These are phyloP conservation scores for Babesia ovis DNA, from an alignment of 169 alveolate genomes.

Conservation along the genomic window DNA sequence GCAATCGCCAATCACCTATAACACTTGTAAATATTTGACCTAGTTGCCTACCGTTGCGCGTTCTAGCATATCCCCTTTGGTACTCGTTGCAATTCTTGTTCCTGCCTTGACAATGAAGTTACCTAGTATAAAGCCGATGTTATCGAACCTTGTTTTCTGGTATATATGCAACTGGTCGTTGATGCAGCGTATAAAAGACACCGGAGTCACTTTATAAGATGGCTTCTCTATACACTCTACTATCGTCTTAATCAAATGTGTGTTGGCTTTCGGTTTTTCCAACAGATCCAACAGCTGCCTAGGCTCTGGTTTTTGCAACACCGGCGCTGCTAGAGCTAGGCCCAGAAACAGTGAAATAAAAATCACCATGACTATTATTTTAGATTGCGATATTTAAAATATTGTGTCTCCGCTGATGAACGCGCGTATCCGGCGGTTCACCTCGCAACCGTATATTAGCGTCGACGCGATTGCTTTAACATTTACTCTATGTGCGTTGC, in stretches of 20 bases:
- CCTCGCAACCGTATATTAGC: neutral
- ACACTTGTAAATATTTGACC: neutral
- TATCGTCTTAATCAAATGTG: slow-evolving; percentile 26
- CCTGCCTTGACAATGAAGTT: slow-evolving; percentile 33
- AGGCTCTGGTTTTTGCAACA: slow-evolving; percentile 6
- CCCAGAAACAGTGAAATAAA: neutral
- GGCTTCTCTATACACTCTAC: slow-evolving; percentile 50
- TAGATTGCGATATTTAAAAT: neutral
- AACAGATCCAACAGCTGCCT: slow-evolving; percentile 31
- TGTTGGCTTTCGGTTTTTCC: slow-evolving; percentile 37
- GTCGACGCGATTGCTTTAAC: neutral
- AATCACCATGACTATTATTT: neutral
- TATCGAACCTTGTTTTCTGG: slow-evolving; percentile 40
- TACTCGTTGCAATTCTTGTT: neutral
- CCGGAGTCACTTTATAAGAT: neutral
- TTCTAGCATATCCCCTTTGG: slow-evolving; percentile 1
- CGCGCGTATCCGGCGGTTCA: neutral
- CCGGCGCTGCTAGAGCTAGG: neutral
- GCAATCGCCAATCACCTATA: slow-evolving; percentile 61
- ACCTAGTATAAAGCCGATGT: slow-evolving; percentile 51
- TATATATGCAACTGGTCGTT: slow-evolving; percentile 57
- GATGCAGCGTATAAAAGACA: slow-evolving; percentile 40
- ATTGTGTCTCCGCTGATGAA: neutral
- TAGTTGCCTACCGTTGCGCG: slow-evolving; percentile 5
- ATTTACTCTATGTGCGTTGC: neutral